These are phyloP conservation scores for Pyrrhoderma noxium DNA, from an alignment of 1,284 basidiomycete genomes.

Conservation along the genomic window DNA sequence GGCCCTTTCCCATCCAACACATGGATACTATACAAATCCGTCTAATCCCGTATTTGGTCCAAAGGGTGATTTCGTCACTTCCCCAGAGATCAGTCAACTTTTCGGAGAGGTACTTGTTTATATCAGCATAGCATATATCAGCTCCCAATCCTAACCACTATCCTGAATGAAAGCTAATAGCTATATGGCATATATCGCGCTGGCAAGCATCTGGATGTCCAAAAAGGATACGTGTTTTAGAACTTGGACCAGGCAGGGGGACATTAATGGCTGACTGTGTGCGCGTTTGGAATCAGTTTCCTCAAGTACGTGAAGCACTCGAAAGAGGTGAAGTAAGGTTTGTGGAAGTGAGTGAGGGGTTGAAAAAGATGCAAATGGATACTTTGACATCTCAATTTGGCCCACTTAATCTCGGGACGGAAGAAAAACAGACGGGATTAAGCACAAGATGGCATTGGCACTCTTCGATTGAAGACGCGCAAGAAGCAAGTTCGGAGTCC, in stretches of 20 bases:
- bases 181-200: slow-evolving; percentile 78
- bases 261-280: slow-evolving; percentile 91
- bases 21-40: slow-evolving; percentile 85
- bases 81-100: slow-evolving; percentile 93
- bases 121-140: slow-evolving; percentile 13
- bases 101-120: slow-evolving; percentile 81
- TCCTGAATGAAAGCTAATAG: slow-evolving; percentile 56
- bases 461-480: slow-evolving; percentile 64
- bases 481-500: slow-evolving; percentile 22
- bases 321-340: slow-evolving; percentile 48
- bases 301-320: slow-evolving; percentile 33
- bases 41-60: slow-evolving; percentile 74
- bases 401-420: slow-evolving; percentile 9
- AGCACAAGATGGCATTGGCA: slow-evolving; percentile 57
- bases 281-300: slow-evolving; percentile 56
- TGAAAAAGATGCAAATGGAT: slow-evolving; percentile 60
- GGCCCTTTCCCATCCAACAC: slow-evolving; percentile 78
- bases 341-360: slow-evolving; percentile 70
- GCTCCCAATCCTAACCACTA: slow-evolving; percentile 23
- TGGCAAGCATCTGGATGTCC: slow-evolving; percentile 59
- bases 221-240: slow-evolving; percentile 64
- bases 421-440: slow-evolving; percentile 26
- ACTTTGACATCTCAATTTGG: slow-evolving; percentile 35
- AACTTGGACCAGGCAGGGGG: slow-evolving; percentile 92
- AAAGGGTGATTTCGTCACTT: slow-evolving; percentile 92